Evolutionary conservation across 495 filamentous ascomycete species (phyloP), one percentile per base, ranked within the genome.

Genomic region (Amniculicola lignicola): DNA sequence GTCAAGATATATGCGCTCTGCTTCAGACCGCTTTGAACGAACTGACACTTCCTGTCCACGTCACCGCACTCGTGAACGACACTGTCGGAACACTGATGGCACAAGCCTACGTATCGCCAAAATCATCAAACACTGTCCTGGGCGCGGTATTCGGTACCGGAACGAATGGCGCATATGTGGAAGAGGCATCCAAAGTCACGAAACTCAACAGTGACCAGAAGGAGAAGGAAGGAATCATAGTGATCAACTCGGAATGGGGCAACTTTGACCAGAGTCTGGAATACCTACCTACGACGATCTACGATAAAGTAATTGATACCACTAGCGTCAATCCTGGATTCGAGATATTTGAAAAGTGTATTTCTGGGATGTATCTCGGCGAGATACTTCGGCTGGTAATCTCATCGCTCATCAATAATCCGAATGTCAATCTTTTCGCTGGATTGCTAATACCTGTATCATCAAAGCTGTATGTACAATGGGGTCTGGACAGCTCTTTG

Each of bases 241-340:
- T 90, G 38, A 97, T 98, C 74, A 98, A 97, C 77, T 98, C 92
- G 75, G 93, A 98, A 72, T 98, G 90, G 79, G 93, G 93, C 40
- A 90, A 92, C 41, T 98, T 98, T 67, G 93, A 98, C 73, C 96
- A 96, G 70, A 88, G 95, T 72, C 87, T 90, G 72, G 77, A 86
- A 43, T 85, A 96, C 35, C 83, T 97, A 15, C 93, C 92, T 14
- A 84, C 85, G 24, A 96, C 91, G 18, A 82, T 81, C 40, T 84
- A 81, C 67, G 92, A 97, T 67, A 72, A 85, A 47, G 80, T 86
- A 64, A 87, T 97, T 58, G 92, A 97, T 76, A 82, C 85, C 53
- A 87, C 90, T 66, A 95, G 89, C 10, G 91, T 91, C 14, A 88
- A 91, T 14, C 92, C 92, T 9, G 92, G 90, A 56, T 89, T 95